These are phyloP conservation scores for Puccinia hordei DNA, from an alignment of 1,284 basidiomycete genomes.

Conservation along the genomic window DNA sequence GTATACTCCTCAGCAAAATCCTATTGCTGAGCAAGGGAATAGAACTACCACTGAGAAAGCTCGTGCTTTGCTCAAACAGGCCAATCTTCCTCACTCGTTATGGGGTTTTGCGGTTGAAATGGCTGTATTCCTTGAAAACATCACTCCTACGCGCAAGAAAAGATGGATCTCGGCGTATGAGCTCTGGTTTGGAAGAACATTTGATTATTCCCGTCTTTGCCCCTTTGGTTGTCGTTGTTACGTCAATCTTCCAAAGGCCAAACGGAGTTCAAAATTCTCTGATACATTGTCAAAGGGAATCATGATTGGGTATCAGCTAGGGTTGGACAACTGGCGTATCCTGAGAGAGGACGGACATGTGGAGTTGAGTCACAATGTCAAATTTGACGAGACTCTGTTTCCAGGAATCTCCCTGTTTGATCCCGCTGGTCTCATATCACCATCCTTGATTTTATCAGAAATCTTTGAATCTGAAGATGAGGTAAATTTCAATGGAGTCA, in stretches of 20 bases:
- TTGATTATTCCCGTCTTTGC: neutral
- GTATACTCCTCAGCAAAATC: conserved; percentile 17
- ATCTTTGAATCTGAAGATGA: no score
- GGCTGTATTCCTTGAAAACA: conserved; percentile 21
- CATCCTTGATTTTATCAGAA: neutral
- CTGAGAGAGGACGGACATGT: neutral
- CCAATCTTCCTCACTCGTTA: neutral
- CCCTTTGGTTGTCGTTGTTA: neutral
- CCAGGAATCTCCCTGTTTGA: neutral
- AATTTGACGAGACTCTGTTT: neutral
- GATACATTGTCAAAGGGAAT: neutral
- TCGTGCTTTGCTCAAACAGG: neutral
- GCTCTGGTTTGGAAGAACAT: neutral
- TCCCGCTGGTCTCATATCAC: neutral
- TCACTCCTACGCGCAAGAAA: neutral
- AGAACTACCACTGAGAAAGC: conserved; percentile 23
- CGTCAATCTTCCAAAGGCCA: neutral
- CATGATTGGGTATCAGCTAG: conserved; percentile 18
- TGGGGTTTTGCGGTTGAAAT: conserved; percentile 22
- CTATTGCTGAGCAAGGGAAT: conserved; percentile 16
- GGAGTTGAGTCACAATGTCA: no score
- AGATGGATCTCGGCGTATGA: neutral
- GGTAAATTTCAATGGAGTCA: no score
- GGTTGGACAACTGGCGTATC: conserved; percentile 28
- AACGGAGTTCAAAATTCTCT: neutral